These are phyloP conservation scores for Porogramme epimiltina DNA, from an alignment of 1,284 basidiomycete species.

Conservation along the genomic window DNA sequence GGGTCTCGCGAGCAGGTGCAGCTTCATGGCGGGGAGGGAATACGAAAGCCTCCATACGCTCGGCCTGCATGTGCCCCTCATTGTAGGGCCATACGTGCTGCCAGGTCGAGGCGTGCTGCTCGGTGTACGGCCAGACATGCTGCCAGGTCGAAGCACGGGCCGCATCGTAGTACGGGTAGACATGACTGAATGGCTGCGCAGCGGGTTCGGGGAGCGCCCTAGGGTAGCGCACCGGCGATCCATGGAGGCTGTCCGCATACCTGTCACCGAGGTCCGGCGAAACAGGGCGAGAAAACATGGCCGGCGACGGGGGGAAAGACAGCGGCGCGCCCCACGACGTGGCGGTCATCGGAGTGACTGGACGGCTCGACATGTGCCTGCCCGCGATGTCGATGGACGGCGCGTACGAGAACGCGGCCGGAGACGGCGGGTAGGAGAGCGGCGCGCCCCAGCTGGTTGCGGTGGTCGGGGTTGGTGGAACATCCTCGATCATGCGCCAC, in stretches of 20 bases:
- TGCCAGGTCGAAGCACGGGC: background rate
- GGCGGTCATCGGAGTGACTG: conserved; percentile 42
- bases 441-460: conserved; percentile 52
- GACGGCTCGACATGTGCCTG: conserved; percentile 38
- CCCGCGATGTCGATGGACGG: conserved; percentile 47
- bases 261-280: conserved; percentile 26
- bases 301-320: conserved; percentile 44
- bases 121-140: conserved; percentile 7
- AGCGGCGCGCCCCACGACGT: conserved; percentile 49
- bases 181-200: conserved; percentile 4
- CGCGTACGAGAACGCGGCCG: conserved; percentile 31
- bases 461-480: conserved; percentile 45
- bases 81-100: conserved; percentile 22
- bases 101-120: conserved; percentile 9
- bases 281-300: conserved; percentile 23
- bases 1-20: background rate
- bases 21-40: conserved; percentile 20
- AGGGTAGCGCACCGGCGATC: background rate
- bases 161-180: conserved; percentile 8
- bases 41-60: conserved; percentile 17
- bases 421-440: conserved; percentile 40
- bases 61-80: conserved; percentile 1
- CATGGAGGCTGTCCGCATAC: conserved; percentile 1
- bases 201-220: background rate
- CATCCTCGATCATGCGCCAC: conserved; percentile 50